phyloP scores from a whole-genome alignment of 257 asterid genomes.

The Gardenia jasminoides region DNA sequence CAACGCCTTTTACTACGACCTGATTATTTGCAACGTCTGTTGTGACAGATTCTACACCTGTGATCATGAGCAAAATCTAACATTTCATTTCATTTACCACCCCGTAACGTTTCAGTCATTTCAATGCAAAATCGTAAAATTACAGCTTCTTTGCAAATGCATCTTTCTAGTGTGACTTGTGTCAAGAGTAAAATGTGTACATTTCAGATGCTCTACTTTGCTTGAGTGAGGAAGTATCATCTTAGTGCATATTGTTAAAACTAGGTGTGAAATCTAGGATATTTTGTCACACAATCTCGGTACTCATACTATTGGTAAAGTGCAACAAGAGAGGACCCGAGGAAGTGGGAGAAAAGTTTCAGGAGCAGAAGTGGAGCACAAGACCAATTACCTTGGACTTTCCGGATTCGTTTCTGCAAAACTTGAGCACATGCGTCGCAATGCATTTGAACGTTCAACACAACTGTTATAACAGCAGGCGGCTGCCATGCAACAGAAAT shows the following conservation, averaged over 20 bases:
- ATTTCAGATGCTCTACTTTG: not conserved
- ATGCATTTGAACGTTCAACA: constrained; percentile 74
- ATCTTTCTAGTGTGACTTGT: not conserved
- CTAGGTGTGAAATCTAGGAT: not conserved
- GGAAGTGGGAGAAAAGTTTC: not conserved
- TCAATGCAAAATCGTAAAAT: not conserved
- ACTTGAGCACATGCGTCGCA: constrained; percentile 92
- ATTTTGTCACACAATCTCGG: not conserved
- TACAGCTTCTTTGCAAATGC: not conserved
- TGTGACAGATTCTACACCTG: constrained; percentile 82
- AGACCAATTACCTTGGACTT: constrained; percentile 49
- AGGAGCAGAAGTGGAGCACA: not conserved
- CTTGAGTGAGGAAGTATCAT: not conserved
- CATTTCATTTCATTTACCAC: not conserved
- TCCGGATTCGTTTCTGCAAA: constrained; percentile 61
- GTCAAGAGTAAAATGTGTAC: not conserved
- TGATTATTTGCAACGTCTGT: constrained; percentile 57
- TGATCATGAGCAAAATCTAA: not conserved
- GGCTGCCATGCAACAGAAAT: constrained; percentile 39
- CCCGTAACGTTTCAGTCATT: not conserved
- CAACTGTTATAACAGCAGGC: constrained; percentile 60
- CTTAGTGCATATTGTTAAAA: not conserved
- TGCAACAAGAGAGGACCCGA: not conserved
- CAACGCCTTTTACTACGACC: constrained; percentile 62
- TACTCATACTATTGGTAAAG: not conserved